These are phyloP conservation scores for Camellia granthamiana DNA, from an alignment of 148 eudicot genomes.

Conservation along the genomic window DNA sequence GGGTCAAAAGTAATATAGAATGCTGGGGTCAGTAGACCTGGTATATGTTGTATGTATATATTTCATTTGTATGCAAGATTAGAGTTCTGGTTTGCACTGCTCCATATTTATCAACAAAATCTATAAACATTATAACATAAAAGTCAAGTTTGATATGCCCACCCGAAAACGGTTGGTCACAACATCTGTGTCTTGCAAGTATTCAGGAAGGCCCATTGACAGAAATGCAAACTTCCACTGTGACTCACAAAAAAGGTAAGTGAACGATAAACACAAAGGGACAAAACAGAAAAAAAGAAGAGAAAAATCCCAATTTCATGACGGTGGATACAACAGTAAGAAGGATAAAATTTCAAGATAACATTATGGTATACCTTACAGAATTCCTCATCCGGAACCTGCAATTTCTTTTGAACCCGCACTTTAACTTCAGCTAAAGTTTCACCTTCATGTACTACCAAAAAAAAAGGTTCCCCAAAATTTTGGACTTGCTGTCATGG, in stretches of 20 bases:
- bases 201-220: slow-evolving; percentile 76
- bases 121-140: not conserved
- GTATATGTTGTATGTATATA: not conserved
- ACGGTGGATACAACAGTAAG: not conserved
- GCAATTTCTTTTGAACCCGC: not conserved
- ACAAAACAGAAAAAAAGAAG: not conserved
- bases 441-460: slow-evolving; percentile 1
- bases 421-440: slow-evolving; percentile 1
- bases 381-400: not conserved
- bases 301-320: not conserved
- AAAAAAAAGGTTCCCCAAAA: not conserved
- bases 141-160: not conserved
- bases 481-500: not conserved
- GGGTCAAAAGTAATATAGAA: no score
- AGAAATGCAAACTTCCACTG: slow-evolving; percentile 90
- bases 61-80: not conserved
- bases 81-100: not conserved
- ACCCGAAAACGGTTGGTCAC: slow-evolving; percentile 84
- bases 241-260: not conserved
- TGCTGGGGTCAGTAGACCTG: not conserved
- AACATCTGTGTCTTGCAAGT: slow-evolving; percentile 62
- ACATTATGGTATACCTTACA: not conserved
- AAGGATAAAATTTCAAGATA: not conserved
- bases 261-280: not conserved
- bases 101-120: not conserved